Percentiles rank a stretch among this genome's conserved stretches.
Evolutionary conservation across 2,329 filamentous ascomycete genomes (phyloP).

Genomic region (Lojkania enalia): DNA sequence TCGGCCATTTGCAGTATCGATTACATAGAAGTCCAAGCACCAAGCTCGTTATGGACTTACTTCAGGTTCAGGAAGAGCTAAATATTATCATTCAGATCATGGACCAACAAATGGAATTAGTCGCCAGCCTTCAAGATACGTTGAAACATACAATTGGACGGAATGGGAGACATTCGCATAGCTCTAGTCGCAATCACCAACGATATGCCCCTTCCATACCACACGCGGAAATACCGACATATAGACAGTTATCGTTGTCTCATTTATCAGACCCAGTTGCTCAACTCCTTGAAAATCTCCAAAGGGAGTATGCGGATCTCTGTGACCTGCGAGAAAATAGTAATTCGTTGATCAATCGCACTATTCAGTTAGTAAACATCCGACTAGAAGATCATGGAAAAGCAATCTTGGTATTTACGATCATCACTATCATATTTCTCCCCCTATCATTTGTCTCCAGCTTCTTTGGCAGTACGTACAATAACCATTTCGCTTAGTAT

Average conservation of each 20-base stretch:
- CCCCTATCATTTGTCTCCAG: conserved; percentile 49
- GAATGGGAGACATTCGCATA: conserved; percentile 9
- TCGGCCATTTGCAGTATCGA: conserved; percentile 49
- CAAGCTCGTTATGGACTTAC: conserved; percentile 50
- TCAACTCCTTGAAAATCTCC: conserved; percentile 47
- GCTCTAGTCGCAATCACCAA: conserved; percentile 16
- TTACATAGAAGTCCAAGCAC: conserved; percentile 48
- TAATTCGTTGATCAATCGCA: conserved; percentile 48
- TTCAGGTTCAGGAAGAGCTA: conserved; percentile 50
- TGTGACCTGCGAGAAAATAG: conserved; percentile 49
- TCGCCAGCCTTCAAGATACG: conserved; percentile 32
- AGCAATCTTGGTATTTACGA: conserved; percentile 50
- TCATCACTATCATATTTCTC: conserved; percentile 50
- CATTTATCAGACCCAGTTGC: conserved; percentile 42
- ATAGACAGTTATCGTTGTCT: conserved; percentile 44
- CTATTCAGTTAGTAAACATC: conserved; percentile 51
- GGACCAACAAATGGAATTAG: conserved; percentile 47
- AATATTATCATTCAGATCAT: conserved; percentile 51
- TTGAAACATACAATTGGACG: conserved; percentile 10
- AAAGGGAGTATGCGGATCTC: conserved; percentile 46
- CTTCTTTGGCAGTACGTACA: conserved; percentile 44
- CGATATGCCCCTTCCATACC: conserved; percentile 20
- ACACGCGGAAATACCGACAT: conserved; percentile 35
- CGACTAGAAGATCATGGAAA: conserved; percentile 51
- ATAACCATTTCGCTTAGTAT: too few relatives aligned